Conservation (phyloP, 768 basidiomycete species). For the Myochromella boudieri region DNA sequence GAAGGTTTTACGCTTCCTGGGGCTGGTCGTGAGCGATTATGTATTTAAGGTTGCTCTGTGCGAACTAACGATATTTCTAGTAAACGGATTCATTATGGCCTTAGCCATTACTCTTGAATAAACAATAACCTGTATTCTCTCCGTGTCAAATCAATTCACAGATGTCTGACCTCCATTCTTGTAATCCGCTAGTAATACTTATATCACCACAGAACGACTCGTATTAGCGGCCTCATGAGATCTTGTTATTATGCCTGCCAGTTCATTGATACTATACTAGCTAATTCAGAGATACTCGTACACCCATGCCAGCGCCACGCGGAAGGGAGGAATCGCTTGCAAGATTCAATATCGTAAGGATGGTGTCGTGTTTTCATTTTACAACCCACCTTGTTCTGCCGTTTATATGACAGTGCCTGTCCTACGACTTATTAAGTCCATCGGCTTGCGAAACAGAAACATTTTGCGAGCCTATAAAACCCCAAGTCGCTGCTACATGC, state of each 20-base stretch:
- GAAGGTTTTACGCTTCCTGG: slow-evolving; percentile 12
- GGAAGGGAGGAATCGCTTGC: no score
- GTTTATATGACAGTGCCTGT: no score
- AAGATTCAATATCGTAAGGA: no score
- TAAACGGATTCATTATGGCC: neutral
- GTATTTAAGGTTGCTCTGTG: neutral
- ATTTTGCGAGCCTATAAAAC: no score
- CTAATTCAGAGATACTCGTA: no score
- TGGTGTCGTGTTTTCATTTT: no score
- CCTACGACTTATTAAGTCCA: no score
- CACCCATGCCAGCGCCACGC: no score
- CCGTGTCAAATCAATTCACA: neutral
- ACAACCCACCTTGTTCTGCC: no score
- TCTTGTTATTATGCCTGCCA: neutral
- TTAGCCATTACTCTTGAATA: neutral
- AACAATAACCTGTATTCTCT: neutral
- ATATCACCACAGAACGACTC: neutral
- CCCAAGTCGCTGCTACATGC: no score
- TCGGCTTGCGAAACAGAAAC: no score
- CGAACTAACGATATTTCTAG: neutral
- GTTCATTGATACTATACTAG: no score
- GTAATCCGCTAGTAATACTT: neutral
- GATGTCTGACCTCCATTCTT: neutral
- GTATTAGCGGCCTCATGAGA: neutral
- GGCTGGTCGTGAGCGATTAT: slow-evolving; percentile 5